These are phyloP conservation scores for Boletus pseudopeckii DNA, from an alignment of 768 basidiomycete species.

Conservation along the genomic window DNA sequence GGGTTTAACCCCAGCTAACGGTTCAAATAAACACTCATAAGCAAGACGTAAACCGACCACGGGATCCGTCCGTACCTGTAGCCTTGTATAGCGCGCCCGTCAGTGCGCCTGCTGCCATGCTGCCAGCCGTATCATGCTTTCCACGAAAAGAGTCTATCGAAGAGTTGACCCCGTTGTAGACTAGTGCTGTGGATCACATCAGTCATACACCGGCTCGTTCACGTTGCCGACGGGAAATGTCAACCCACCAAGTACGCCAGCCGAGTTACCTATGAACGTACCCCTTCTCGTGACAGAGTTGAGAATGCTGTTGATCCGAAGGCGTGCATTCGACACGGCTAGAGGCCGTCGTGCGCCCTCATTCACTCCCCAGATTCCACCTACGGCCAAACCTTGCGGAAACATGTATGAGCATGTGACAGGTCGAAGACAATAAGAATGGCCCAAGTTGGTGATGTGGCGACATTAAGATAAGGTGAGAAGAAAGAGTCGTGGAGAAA, in stretches of 20 bases:
- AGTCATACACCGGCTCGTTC: constrained; percentile 34
- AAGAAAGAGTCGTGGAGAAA: constrained; percentile 44
- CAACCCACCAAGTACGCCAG: constrained; percentile 90
- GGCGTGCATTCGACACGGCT: constrained; percentile 77
- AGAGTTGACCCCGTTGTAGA: constrained; percentile 96
- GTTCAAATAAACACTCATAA: constrained; percentile 34
- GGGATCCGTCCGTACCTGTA: constrained; percentile 65
- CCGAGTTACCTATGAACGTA: constrained; percentile 97
- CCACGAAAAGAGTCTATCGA: constrained; percentile 86
- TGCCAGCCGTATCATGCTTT: constrained; percentile 86
- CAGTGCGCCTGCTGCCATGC: constrained; percentile 87
- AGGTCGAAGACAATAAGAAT: constrained; percentile 74
- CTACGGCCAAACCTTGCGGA: constrained; percentile 84
- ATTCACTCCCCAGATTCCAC: constrained; percentile 93
- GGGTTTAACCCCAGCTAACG: constrained; percentile 85
- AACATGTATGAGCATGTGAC: constrained; percentile 72
- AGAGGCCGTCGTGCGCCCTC: constrained; percentile 89
- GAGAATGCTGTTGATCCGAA: constrained; percentile 95
- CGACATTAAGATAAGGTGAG: constrained; percentile 68
- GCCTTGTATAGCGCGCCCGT: constrained; percentile 92
- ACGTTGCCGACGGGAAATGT: constrained; percentile 30
- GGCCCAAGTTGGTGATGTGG: constrained; percentile 52
- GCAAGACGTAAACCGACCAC: constrained; percentile 35
- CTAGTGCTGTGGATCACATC: constrained; percentile 62
- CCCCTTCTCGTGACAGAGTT: constrained; percentile 97